A percentile compares a stretch with the other conserved stretches of the same genome.
These are phyloP conservation scores for Bryum argenteum DNA, from an alignment of 225 moss, liverwort and hornwort genomes.

Conservation along the genomic window DNA sequence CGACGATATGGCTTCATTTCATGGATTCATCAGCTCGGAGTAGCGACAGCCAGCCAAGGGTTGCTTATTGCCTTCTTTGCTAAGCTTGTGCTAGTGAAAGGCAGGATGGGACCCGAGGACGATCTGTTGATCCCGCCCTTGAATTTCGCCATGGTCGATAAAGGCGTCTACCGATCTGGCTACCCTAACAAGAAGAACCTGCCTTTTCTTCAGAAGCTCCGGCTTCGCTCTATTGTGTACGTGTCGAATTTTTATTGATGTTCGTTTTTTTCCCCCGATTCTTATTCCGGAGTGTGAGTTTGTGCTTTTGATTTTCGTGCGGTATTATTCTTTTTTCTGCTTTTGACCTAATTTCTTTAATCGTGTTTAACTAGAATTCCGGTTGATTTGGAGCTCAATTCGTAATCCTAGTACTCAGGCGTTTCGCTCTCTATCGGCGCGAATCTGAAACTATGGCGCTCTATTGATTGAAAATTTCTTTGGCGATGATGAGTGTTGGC, in stretches of 20 bases:
- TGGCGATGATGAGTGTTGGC: neutral
- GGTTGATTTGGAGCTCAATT: neutral
- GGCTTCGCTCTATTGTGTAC: slow-evolving; percentile 83
- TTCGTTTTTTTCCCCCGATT: neutral
- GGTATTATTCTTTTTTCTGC: neutral
- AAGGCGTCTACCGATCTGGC: slow-evolving; percentile 92
- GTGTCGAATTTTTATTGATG: slow-evolving; percentile 6
- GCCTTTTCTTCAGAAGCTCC: slow-evolving; percentile 87
- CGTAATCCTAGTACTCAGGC: neutral
- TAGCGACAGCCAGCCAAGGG: neutral
- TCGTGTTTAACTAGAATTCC: neutral
- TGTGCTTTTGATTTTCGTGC: neutral
- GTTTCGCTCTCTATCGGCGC: neutral
- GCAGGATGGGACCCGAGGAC: slow-evolving; percentile 47
- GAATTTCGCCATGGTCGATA: slow-evolving; percentile 98
- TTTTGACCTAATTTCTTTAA: slow-evolving; percentile 16
- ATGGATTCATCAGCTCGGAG: slow-evolving; percentile 8
- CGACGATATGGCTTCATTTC: neutral
- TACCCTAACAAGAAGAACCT: slow-evolving; percentile 93
- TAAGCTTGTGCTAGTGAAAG: neutral
- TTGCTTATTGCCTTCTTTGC: neutral
- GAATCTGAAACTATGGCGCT: neutral
- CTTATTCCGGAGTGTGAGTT: neutral
- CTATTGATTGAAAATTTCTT: neutral
- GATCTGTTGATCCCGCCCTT: slow-evolving; percentile 87